Evolutionary conservation across 1,284 basidiomycete species (phyloP).

Genomic region (Pascua sp.): DNA sequence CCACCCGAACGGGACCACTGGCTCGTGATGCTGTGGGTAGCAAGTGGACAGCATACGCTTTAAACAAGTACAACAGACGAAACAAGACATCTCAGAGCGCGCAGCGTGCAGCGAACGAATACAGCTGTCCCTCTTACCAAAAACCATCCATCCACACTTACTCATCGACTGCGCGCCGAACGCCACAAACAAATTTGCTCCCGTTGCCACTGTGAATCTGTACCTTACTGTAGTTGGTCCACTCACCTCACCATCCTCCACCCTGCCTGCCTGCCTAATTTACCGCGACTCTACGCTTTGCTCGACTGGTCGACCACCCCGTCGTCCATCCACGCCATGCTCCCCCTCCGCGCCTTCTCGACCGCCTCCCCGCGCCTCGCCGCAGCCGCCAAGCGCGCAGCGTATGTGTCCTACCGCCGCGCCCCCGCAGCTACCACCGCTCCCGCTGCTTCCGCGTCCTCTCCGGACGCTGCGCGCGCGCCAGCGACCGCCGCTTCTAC

Average conservation of each 20-base stretch:
- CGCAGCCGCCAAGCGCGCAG: not conserved
- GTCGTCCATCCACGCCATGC: not conserved
- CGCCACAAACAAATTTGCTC: not conserved
- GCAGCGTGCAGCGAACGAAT: no score
- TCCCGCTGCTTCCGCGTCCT: not conserved
- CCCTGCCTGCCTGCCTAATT: not conserved
- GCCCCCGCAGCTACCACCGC: conserved; percentile 7
- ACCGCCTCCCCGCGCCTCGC: not conserved
- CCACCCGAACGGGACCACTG: no score
- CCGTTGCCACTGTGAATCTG: conserved; percentile 1
- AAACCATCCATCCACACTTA: no score
- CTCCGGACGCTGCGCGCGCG: conserved; percentile 3
- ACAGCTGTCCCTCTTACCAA: no score
- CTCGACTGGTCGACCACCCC: not conserved
- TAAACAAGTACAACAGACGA: no score
- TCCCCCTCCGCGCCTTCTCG: not conserved
- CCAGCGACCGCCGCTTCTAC: not conserved
- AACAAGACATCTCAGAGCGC: no score
- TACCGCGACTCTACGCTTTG: not conserved
- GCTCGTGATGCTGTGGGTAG: no score
- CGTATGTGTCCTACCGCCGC: no score
- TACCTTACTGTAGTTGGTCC: not conserved
- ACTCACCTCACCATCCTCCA: not conserved
- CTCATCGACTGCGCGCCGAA: no score
- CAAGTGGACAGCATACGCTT: no score